Base-by-base conservation (phyloP, 371 early-diverging fungal genomes). In the Mucor piriformis region DNA sequence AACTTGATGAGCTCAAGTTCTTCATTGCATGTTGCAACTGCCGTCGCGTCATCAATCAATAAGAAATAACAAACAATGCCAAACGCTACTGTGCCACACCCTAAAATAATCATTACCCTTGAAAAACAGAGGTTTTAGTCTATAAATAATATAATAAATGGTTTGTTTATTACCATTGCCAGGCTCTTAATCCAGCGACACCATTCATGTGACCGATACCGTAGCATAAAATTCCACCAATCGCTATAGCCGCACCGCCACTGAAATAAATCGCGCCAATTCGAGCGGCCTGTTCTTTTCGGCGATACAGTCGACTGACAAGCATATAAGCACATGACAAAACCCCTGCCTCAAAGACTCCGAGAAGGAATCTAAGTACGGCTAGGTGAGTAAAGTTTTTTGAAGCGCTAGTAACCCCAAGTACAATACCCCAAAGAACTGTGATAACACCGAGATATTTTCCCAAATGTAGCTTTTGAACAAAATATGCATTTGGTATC, bases 151-250 rank as follows among this genome's bases (percentile, higher is more conserved):
- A n/a, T n/a, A n/a, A 24, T 15, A 24, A 29, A 4, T 0, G 29
- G 1, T 29, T 29, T 29, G 8, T 29, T 8, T 29, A 48, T 32
- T 61, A 61, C 77, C 85, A 85, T 61, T 75, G 74, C 84, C 84
- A 85, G 11, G 63, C 59, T 7, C 34, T 33, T 38, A 83, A 58
- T 21, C 67, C 63, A 6, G 63, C 63, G 44, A 65, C 56, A 15
- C 57, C 55, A 23, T 74, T 50, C 48, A 87, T 74, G 50, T 79
- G 68, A 15, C 44, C 61, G 48, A 88, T 72, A 10, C 75, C 85
- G 24, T 79, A 74, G 15, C 83, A 81, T 16, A 83, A 63, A 10
- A 83, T 72, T 1, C 84, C 87, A 40, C 83, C 85, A 33, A 84
- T 61, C n/a, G 76, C 69, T 25, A 81, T 71, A 47, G 83, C 69